Evolutionary conservation across 148 eudicot genomes (phyloP).

Genomic region (Vaccinium darrowii): DNA sequence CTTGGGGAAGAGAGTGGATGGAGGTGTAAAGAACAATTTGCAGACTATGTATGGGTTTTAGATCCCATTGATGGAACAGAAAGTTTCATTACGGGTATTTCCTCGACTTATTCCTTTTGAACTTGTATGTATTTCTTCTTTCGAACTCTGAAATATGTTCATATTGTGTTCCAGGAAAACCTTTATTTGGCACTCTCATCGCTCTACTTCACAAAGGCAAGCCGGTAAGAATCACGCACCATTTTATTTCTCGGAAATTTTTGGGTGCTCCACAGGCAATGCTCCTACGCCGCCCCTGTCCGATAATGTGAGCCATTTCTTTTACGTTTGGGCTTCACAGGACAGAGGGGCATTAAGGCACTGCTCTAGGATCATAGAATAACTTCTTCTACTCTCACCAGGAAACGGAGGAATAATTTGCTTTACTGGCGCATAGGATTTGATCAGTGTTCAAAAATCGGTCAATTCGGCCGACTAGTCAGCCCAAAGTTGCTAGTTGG

Average conservation of each 20-base stretch:
- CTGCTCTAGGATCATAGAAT: not conserved
- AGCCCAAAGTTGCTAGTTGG: too few relatives aligned
- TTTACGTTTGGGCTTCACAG: not conserved
- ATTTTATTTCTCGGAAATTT: not conserved
- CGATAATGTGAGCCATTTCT: not conserved
- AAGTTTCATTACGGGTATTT: conserved; percentile 86
- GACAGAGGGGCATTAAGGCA: not conserved
- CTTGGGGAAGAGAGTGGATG: conserved; percentile 94
- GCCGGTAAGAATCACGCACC: conserved; percentile 69
- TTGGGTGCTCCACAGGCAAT: not conserved
- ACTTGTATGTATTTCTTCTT: not conserved
- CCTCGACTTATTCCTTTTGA: not conserved
- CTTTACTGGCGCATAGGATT: not conserved
- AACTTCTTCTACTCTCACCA: not conserved
- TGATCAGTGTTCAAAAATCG: too few relatives aligned
- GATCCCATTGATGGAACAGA: conserved; percentile 98
- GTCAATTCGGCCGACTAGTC: too few relatives aligned
- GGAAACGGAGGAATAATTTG: not conserved
- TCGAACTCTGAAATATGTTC: not conserved
- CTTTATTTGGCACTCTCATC: conserved; percentile 89
- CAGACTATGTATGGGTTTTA: conserved; percentile 92
- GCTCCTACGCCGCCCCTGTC: not conserved
- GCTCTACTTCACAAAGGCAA: conserved; percentile 78
- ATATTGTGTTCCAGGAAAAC: conserved; percentile 60
- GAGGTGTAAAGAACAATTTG: conserved; percentile 70